Percentiles rank a stretch among this genome's conserved stretches.
Conservation (phyloP, 768 basidiomycete genomes). For the Clitopilus hobsonii region DNA sequence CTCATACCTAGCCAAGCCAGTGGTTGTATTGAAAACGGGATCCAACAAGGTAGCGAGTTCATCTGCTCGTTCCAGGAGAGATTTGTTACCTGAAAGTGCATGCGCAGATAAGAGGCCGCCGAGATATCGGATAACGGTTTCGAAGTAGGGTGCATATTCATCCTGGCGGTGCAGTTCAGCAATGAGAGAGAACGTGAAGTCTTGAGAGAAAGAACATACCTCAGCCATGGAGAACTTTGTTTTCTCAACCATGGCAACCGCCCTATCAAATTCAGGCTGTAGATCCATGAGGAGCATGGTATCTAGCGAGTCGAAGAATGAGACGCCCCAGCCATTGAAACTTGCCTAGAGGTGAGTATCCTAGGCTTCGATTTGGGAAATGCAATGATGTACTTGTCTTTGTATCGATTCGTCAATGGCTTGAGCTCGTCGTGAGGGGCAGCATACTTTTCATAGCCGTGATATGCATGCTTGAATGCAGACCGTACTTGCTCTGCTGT, state of each 20-base stretch:
- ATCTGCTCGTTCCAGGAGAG: slow-evolving; percentile 67
- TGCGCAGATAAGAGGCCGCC: slow-evolving; percentile 86
- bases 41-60: slow-evolving; percentile 73
- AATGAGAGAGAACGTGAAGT: neutral
- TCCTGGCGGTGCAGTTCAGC: slow-evolving; percentile 12
- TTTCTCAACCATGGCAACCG: slow-evolving; percentile 46
- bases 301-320: slow-evolving; percentile 78
- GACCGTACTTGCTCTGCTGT: slow-evolving; percentile 53
- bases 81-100: slow-evolving; percentile 59
- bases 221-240: slow-evolving; percentile 43
- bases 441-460: slow-evolving; percentile 58
- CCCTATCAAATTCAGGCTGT: slow-evolving; percentile 62
- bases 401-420: slow-evolving; percentile 42
- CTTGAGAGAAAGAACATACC: slow-evolving; percentile 22
- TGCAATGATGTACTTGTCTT: slow-evolving; percentile 43
- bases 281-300: slow-evolving; percentile 83
- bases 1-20: slow-evolving; percentile 66
- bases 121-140: slow-evolving; percentile 87
- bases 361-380: neutral
- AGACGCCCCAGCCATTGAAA: slow-evolving; percentile 80
- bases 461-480: slow-evolving; percentile 67
- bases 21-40: slow-evolving; percentile 64
- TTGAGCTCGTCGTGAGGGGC: slow-evolving; percentile 59
- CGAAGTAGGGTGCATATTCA: slow-evolving; percentile 57
- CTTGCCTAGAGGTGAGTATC: slow-evolving; percentile 24